These are phyloP conservation scores for Penicillium steckii DNA, from an alignment of 495 filamentous ascomycete genomes.

Conservation along the genomic window DNA sequence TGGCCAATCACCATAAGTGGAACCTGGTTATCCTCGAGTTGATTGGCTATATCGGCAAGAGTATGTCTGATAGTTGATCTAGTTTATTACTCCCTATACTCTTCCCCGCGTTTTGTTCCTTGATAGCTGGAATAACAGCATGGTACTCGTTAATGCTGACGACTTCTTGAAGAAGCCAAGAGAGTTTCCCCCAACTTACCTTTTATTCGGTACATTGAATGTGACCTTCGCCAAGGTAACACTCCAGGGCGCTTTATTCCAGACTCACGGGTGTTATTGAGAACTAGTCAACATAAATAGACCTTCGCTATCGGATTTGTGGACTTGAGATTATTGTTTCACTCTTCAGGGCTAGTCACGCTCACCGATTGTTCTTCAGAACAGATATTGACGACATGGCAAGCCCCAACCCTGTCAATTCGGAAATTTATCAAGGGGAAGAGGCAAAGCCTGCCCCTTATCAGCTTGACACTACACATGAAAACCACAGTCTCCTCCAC, in stretches of 20 bases:
- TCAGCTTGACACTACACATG: background rate
- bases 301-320: background rate
- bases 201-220: background rate
- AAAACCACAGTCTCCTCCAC: background rate
- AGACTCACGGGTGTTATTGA: background rate
- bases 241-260: no score
- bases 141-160: background rate
- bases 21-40: background rate
- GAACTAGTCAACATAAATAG: background rate
- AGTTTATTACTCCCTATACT: background rate
- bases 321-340: background rate
- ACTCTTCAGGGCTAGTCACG: no score
- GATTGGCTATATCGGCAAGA: conserved; percentile 12
- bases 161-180: background rate
- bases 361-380: background rate
- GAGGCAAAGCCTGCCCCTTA: background rate
- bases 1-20: background rate
- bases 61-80: background rate
- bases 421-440: background rate
- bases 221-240: background rate
- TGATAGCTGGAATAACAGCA: background rate
- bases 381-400: background rate
- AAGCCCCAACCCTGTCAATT: background rate
- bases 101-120: conserved; percentile 6
- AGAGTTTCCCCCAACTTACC: background rate